Evolutionary conservation across 2,329 filamentous ascomycete genomes (phyloP).

Genomic region (Penicillium frequentans): DNA sequence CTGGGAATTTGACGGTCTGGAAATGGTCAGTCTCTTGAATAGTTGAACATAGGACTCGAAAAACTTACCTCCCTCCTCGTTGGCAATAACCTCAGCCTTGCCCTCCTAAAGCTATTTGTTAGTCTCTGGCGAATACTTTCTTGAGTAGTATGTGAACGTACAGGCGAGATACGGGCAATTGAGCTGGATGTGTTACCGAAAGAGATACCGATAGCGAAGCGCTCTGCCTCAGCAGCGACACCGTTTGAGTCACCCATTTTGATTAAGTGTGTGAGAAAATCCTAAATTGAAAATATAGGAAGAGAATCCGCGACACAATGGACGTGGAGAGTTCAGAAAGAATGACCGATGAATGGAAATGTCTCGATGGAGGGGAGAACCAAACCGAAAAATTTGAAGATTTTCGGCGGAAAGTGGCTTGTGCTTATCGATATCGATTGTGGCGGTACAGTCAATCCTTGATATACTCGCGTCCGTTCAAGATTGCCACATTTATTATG

Average conservation of each 20-base stretch:
- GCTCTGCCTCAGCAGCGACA: slow-evolving; percentile 49
- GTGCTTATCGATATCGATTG: slow-evolving; percentile 36
- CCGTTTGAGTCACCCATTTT: slow-evolving; percentile 56
- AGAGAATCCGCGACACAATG: slow-evolving; percentile 14
- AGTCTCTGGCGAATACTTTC: background rate
- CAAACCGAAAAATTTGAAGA: slow-evolving; percentile 36
- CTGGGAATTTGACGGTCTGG: slow-evolving; percentile 95
- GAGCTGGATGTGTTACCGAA: slow-evolving; percentile 99
- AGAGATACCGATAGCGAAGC: slow-evolving; percentile 84
- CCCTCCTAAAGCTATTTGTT: slow-evolving; percentile 61
- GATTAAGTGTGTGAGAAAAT: slow-evolving; percentile 11
- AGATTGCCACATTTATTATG: no score
- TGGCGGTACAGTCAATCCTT: slow-evolving; percentile 26
- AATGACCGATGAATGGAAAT: slow-evolving; percentile 18
- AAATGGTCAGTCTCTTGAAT: slow-evolving; percentile 12
- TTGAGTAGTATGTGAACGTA: slow-evolving; percentile 34
- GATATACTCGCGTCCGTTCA: background rate
- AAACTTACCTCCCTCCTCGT: slow-evolving; percentile 87
- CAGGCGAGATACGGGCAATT: slow-evolving; percentile 78
- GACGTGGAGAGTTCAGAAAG: slow-evolving; percentile 15
- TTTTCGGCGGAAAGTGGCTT: slow-evolving; percentile 35
- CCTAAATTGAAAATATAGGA: slow-evolving; percentile 9
- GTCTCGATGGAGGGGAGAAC: slow-evolving; percentile 21
- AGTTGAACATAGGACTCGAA: background rate
- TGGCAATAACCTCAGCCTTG: slow-evolving; percentile 96